Evolutionary conservation across 768 basidiomycete species (phyloP).

Genomic region (Thelephora aurantiotincta): DNA sequence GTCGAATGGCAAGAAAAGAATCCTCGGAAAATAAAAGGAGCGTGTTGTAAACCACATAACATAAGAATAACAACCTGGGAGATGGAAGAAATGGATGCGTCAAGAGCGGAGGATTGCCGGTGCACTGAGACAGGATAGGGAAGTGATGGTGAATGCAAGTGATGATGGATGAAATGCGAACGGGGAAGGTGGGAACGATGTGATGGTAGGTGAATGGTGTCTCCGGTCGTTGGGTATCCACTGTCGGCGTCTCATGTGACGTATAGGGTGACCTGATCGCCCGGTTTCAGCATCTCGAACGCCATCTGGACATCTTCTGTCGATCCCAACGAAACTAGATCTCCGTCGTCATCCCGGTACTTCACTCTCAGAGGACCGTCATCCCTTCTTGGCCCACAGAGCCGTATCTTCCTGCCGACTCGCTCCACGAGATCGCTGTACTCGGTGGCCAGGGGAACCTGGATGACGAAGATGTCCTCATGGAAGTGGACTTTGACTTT

Average conservation of each 20-base stretch:
- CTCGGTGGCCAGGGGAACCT: constrained; percentile 67
- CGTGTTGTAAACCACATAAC: too few relatives aligned
- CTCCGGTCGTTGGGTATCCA: too few relatives aligned
- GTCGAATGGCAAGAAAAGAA: too few relatives aligned
- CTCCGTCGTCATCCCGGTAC: constrained; percentile 88
- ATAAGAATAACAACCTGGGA: too few relatives aligned
- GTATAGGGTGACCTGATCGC: constrained; percentile 70
- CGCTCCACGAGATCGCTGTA: constrained; percentile 78
- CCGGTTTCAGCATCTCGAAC: constrained; percentile 69
- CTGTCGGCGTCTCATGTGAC: constrained; percentile 37
- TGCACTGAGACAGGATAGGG: not conserved
- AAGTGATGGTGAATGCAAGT: not conserved
- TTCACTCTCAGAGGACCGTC: constrained; percentile 76
- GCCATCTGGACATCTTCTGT: constrained; percentile 94
- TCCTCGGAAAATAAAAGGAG: too few relatives aligned
- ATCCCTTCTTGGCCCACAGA: constrained; percentile 73
- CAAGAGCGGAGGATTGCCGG: not conserved
- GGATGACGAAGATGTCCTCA: constrained; percentile 91
- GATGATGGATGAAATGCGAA: not conserved
- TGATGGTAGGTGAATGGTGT: not conserved
- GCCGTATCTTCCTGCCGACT: constrained; percentile 84
- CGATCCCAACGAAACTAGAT: constrained; percentile 75
- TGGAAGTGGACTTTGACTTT: constrained; percentile 93
- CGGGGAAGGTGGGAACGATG: not conserved
- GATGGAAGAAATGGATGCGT: too few relatives aligned